Conservation (phyloP, 2,329 filamentous ascomycete genomes). For the Aulographum hederae region DNA sequence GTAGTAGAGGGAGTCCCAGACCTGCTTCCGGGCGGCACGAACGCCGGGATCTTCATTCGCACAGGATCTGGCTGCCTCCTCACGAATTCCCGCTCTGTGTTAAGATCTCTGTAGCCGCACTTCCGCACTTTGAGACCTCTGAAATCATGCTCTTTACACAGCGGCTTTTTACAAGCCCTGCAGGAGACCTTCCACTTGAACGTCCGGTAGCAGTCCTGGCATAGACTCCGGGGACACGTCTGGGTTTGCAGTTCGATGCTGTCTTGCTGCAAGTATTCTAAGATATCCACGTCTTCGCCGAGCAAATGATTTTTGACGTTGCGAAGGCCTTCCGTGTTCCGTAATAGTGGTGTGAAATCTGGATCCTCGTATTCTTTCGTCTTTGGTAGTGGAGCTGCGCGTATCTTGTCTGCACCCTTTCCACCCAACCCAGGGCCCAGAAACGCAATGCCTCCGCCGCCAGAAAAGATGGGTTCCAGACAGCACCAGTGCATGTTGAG, state of each 20-base stretch:
- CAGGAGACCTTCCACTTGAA: conserved; percentile 42
- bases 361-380: conserved; percentile 36
- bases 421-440: conserved; percentile 27
- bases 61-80: conserved; percentile 14
- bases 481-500: conserved; percentile 42
- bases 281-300: conserved; percentile 20
- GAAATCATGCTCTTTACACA: conserved; percentile 42
- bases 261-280: conserved; percentile 20
- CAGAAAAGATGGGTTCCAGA: conserved; percentile 39
- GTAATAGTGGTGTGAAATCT: conserved; percentile 31
- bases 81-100: conserved; percentile 26
- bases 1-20: conserved; percentile 6
- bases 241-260: conserved; percentile 23
- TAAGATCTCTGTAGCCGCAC: conserved; percentile 37
- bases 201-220: conserved; percentile 38
- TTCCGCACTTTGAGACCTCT: conserved; percentile 36
- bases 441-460: conserved; percentile 39
- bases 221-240: conserved; percentile 35
- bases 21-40: conserved; percentile 11
- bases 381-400: conserved; percentile 36
- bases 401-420: conserved; percentile 35
- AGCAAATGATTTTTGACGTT: conserved; percentile 21
- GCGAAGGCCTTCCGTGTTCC: conserved; percentile 23
- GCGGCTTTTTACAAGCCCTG: conserved; percentile 34
- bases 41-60: conserved; percentile 17